Percentiles rank a stretch among this genome's conserved stretches.
These are phyloP conservation scores for Triangularia setosa DNA, from an alignment of 2,329 filamentous ascomycete genomes.

Conservation along the genomic window DNA sequence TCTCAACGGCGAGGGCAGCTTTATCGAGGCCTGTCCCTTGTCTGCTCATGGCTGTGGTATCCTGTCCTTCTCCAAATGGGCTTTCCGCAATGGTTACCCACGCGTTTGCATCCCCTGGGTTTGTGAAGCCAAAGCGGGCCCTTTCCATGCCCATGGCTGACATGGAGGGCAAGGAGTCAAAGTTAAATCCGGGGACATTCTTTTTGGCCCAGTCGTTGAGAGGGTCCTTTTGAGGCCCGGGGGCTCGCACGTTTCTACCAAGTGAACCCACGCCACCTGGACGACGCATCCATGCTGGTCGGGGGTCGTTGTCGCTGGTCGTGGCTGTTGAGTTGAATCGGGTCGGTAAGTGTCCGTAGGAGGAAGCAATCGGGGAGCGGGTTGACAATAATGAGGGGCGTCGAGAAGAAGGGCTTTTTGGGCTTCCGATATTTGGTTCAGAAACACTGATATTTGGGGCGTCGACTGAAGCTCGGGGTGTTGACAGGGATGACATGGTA, in stretches of 20 bases:
- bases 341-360: slow-evolving; percentile 35
- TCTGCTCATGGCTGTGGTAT: slow-evolving; percentile 38
- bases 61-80: slow-evolving; percentile 46
- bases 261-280: slow-evolving; percentile 88
- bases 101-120: slow-evolving; percentile 33
- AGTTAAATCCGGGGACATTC: slow-evolving; percentile 74
- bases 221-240: slow-evolving; percentile 79
- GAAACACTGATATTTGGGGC: slow-evolving; percentile 45
- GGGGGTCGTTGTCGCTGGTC: slow-evolving; percentile 30
- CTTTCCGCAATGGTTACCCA: slow-evolving; percentile 45
- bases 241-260: slow-evolving; percentile 62
- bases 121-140: slow-evolving; percentile 53
- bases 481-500: slow-evolving; percentile 62
- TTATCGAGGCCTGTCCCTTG: slow-evolving; percentile 66
- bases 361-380: slow-evolving; percentile 32
- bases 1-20: slow-evolving; percentile 81
- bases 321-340: neutral
- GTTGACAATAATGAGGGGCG: slow-evolving; percentile 41
- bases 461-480: slow-evolving; percentile 64
- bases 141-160: slow-evolving; percentile 60
- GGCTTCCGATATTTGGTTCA: slow-evolving; percentile 31
- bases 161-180: slow-evolving; percentile 64
- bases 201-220: slow-evolving; percentile 81
- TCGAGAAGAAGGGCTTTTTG: slow-evolving; percentile 36
- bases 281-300: slow-evolving; percentile 66